A percentile compares a stretch with the other conserved stretches of the same genome.
phyloP scores from a whole-genome alignment of 306 rosid genomes.

The Cicer yamashitae region DNA sequence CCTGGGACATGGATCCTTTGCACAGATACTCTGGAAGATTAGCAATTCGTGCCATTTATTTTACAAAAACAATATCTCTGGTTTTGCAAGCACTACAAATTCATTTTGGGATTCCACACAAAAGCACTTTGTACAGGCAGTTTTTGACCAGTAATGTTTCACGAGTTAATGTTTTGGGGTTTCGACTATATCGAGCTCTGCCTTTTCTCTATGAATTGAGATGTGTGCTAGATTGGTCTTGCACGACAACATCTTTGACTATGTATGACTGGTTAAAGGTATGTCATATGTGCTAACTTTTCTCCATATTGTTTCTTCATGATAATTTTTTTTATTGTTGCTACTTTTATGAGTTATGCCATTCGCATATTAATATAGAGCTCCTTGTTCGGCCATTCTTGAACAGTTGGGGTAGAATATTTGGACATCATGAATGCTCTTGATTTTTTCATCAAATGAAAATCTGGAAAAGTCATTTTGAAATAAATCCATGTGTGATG shows the following conservation, averaged over 20 bases:
- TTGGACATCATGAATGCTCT: constrained; percentile 12
- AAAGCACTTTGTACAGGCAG: constrained; percentile 85
- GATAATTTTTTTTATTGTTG: constrained; percentile 16
- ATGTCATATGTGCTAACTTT: constrained; percentile 41
- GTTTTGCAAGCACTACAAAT: constrained; percentile 91
- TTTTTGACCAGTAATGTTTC: constrained; percentile 91
- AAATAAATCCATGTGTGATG: constrained; percentile 9
- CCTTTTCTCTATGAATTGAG: constrained; percentile 95
- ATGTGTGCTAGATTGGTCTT: constrained; percentile 95
- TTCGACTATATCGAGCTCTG: constrained; percentile 82
- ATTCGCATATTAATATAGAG: neutral
- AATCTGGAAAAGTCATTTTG: constrained; percentile 21
- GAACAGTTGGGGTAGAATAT: constrained; percentile 28
- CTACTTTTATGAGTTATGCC: constrained; percentile 29
- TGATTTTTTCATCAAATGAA: constrained; percentile 5
- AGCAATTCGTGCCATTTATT: constrained; percentile 87
- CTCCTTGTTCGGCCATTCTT: constrained; percentile 30
- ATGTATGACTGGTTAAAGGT: constrained; percentile 98
- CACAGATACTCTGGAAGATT: constrained; percentile 66
- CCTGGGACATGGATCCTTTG: constrained; percentile 85
- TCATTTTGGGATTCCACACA: constrained; percentile 81
- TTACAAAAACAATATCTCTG: constrained; percentile 81
- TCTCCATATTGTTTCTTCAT: constrained; percentile 32
- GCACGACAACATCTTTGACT: constrained; percentile 89
- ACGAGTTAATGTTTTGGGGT: constrained; percentile 72